Percentiles rank a stretch among this genome's conserved stretches.
Conservation (phyloP, 306 rosid species). For the Glycine latifolia region DNA sequence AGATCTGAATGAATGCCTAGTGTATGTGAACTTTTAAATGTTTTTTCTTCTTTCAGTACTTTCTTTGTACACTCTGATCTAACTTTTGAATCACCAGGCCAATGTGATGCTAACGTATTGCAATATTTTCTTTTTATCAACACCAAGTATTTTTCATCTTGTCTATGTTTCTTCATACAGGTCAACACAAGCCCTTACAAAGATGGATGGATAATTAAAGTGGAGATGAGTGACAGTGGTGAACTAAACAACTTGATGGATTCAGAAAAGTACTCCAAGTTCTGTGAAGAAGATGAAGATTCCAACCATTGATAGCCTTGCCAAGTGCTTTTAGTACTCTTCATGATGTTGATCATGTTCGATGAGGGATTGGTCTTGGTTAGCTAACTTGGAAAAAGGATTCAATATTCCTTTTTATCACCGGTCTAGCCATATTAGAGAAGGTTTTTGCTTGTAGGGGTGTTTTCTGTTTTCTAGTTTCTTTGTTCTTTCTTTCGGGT, state of each 20-base stretch:
- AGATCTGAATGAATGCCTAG: conserved; percentile 6
- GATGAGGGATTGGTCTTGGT: no score
- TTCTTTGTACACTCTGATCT: not conserved
- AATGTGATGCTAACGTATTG: not conserved
- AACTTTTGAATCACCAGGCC: not conserved
- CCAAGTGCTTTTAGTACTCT: conserved; percentile 29
- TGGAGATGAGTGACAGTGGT: conserved; percentile 61
- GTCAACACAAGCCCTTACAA: conserved; percentile 83
- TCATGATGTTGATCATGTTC: conserved; percentile 36
- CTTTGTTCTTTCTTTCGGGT: no score
- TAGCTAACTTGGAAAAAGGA: no score
- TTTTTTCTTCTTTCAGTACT: not conserved
- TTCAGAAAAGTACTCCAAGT: conserved; percentile 81
- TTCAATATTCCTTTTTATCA: no score
- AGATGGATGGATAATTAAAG: conserved; percentile 91
- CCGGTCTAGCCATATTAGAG: no score
- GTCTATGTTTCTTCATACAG: conserved; percentile 46
- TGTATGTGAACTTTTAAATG: not conserved
- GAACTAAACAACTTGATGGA: conserved; percentile 86
- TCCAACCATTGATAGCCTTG: conserved; percentile 62
- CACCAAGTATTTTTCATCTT: conserved; percentile 18
- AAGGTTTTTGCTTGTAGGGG: no score
- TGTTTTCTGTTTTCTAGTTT: no score
- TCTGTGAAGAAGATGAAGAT: conserved; percentile 97
- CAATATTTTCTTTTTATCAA: not conserved